Percentiles rank a stretch among this genome's conserved stretches.
Evolutionary conservation across 1,284 basidiomycete genomes (phyloP).

Genomic region (Rugosomyces carneus): DNA sequence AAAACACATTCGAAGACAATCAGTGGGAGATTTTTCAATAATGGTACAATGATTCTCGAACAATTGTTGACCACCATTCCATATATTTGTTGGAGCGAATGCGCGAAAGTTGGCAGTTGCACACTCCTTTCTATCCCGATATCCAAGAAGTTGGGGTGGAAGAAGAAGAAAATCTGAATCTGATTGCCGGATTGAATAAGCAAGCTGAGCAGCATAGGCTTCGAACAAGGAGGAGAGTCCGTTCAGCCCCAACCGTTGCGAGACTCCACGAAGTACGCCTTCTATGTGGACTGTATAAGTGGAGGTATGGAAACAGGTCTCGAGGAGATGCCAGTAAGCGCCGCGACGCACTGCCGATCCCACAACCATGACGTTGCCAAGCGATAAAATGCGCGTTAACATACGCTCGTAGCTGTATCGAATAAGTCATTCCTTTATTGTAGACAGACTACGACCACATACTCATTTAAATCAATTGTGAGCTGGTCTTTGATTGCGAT

Average conservation of each 20-base stretch:
- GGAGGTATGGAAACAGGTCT: constrained; percentile 48
- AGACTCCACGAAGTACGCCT: constrained; percentile 56
- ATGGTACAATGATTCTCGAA: constrained; percentile 63
- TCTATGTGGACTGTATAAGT: constrained; percentile 59
- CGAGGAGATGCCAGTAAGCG: constrained; percentile 84
- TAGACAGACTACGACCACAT: constrained; percentile 20
- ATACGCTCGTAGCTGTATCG: constrained; percentile 64
- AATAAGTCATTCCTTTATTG: not conserved
- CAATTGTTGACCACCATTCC: constrained; percentile 40
- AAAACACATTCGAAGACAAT: constrained; percentile 63
- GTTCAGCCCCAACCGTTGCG: constrained; percentile 64
- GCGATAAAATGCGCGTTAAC: constrained; percentile 71
- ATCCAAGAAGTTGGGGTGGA: constrained; percentile 70
- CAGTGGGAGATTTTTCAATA: constrained; percentile 41
- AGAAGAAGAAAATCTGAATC: constrained; percentile 57
- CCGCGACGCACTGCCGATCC: constrained; percentile 79
- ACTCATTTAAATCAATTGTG: constrained; percentile 42
- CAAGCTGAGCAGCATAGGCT: constrained; percentile 76
- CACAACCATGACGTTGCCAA: constrained; percentile 82
- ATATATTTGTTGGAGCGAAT: constrained; percentile 57
- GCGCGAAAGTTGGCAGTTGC: constrained; percentile 55
- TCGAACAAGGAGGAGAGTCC: constrained; percentile 67
- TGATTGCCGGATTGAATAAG: constrained; percentile 51
- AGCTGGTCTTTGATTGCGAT: constrained; percentile 36
- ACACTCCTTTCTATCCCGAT: constrained; percentile 50